A percentile compares a stretch with the other conserved stretches of the same genome.
Conservation (phyloP, 352 stramenopile species). For the Stramenopiles sp. region DNA sequence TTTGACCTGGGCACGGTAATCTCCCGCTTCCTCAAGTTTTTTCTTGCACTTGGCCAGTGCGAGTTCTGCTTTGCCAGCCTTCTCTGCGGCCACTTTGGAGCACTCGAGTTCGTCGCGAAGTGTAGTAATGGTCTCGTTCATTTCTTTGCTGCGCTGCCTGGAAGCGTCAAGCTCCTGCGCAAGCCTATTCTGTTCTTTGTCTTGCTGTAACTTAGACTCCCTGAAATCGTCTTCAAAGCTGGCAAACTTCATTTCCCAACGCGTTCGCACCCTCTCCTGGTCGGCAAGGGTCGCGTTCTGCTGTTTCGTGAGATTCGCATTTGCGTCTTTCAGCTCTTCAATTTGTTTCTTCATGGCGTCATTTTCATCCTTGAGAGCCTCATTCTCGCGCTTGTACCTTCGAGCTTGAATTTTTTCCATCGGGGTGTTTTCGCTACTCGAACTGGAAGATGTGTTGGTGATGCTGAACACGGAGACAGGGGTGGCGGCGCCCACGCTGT, state of each 20-base stretch:
- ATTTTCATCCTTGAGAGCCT: conserved; percentile 6
- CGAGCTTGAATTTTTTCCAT: conserved; percentile 6
- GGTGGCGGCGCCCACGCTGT: conserved; percentile 1
- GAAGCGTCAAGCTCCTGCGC: conserved; percentile 4
- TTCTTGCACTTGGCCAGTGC: conserved; percentile 4
- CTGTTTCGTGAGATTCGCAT: conserved; percentile 5
- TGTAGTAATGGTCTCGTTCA: conserved; percentile 6
- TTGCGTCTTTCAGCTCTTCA: conserved; percentile 2
- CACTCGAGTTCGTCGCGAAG: conserved; percentile 3
- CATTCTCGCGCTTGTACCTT: conserved; percentile 4
- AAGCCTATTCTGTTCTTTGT: conserved; percentile 4
- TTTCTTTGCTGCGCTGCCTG: conserved; percentile 2
- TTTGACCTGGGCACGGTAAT: conserved; percentile 2
- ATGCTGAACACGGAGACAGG: conserved; percentile 3
- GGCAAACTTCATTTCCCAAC: conserved; percentile 5
- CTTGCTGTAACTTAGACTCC: neutral
- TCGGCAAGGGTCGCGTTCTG: conserved; percentile 2
- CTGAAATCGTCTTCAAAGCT: conserved; percentile 8
- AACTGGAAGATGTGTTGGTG: neutral
- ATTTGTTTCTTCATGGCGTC: conserved; percentile 8
- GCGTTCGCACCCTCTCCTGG: conserved; percentile 3
- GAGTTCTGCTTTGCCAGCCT: conserved; percentile 6
- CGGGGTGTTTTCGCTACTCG: neutral
- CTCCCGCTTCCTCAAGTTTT: conserved; percentile 5
- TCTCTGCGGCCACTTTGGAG: conserved; percentile 2